A percentile compares a stretch with the other conserved stretches of the same genome.
phyloP scores from a whole-genome alignment of 176 grass and related monocot genomes.

The Carex myosuroides region DNA sequence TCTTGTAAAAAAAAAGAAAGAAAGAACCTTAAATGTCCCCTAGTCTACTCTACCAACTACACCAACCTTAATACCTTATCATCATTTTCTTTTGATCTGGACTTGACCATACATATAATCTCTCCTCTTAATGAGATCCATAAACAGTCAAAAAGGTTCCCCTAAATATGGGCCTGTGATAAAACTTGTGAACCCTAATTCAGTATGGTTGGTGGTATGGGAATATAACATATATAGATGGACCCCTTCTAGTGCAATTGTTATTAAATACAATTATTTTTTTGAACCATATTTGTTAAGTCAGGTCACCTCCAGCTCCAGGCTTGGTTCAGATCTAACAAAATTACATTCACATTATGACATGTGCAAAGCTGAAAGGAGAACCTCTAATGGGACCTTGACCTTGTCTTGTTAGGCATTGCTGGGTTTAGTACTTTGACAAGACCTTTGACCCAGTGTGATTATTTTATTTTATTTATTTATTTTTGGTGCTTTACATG shows the following conservation, averaged over 20 bases:
- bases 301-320: not conserved
- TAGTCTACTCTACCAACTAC: not conserved
- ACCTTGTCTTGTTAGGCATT: conserved; percentile 5
- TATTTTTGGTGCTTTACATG: not conserved
- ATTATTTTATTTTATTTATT: not conserved
- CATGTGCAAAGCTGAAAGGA: not conserved
- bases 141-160: conserved; percentile 6
- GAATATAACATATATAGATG: not conserved
- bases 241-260: conserved; percentile 19
- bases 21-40: not conserved
- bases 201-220: not conserved
- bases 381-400: not conserved
- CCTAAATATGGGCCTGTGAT: not conserved
- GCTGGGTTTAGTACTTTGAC: not conserved
- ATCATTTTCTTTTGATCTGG: not conserved
- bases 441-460: not conserved
- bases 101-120: not conserved
- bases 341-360: conserved; percentile 1
- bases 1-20: not conserved
- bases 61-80: not conserved
- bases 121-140: not conserved
- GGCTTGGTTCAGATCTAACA: not conserved
- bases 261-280: not conserved
- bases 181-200: conserved; percentile 21
- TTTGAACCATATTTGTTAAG: not conserved